Percentiles rank a stretch among this genome's conserved stretches.
phyloP scores from a whole-genome alignment of 2,329 filamentous ascomycete genomes.

The Colletotrichum tropicale region DNA sequence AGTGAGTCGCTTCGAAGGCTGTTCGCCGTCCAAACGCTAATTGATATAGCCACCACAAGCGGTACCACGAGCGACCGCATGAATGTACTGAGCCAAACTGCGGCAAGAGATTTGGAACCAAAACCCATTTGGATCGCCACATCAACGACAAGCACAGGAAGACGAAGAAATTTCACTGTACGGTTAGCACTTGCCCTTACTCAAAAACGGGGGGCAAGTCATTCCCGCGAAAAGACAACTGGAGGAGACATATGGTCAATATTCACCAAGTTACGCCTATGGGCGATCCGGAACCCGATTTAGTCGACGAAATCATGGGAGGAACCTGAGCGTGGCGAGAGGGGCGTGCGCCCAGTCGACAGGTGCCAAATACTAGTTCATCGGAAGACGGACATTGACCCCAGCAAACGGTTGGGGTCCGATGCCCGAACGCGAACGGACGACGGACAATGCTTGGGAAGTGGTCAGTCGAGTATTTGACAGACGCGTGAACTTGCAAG shows the following conservation, averaged over 20 bases:
- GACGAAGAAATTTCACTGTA: conserved; percentile 64
- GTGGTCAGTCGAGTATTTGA: background rate
- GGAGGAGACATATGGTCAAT: conserved; percentile 66
- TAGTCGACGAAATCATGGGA: conserved; percentile 23
- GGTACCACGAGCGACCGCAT: conserved; percentile 65
- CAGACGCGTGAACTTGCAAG: conserved; percentile 10
- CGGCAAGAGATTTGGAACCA: conserved; percentile 63
- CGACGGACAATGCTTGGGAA: conserved; percentile 5
- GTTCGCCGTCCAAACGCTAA: conserved; percentile 24
- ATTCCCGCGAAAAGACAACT: conserved; percentile 67
- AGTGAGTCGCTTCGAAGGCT: conserved; percentile 41
- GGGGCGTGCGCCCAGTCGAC: background rate
- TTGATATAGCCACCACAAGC: conserved; percentile 57
- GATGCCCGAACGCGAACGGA: background rate
- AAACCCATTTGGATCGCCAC: conserved; percentile 65
- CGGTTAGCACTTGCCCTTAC: conserved; percentile 57
- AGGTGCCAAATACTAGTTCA: background rate
- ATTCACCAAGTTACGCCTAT: conserved; percentile 50
- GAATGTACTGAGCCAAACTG: conserved; percentile 59
- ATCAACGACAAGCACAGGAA: conserved; percentile 67
- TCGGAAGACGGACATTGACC: background rate
- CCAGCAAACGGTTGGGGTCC: background rate
- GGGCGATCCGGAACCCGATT: conserved; percentile 23
- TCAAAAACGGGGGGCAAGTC: conserved; percentile 61
- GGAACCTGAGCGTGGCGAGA: background rate